Percentiles rank a stretch among this genome's conserved stretches.
phyloP scores from a whole-genome alignment of 176 grass and related monocot genomes.

The Puccinellia tenuiflora region DNA sequence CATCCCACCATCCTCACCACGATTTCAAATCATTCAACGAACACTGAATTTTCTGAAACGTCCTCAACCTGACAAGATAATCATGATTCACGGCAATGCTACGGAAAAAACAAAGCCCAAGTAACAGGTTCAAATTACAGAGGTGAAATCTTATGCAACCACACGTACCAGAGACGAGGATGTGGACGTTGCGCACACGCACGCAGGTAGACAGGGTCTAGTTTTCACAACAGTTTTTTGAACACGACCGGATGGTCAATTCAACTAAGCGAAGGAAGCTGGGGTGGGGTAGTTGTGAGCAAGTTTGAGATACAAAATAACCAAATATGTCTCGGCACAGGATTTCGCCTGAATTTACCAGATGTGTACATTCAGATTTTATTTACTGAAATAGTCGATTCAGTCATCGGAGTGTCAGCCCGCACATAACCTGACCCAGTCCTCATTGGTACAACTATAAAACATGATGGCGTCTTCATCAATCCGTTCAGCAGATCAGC shows the following conservation, averaged over 20 bases:
- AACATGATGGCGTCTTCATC: neutral
- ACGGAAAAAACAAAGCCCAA: neutral
- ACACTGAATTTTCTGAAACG: neutral
- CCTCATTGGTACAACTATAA: neutral
- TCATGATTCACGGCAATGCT: neutral
- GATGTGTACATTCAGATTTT: neutral
- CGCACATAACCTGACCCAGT: conserved; percentile 5
- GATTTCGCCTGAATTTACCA: neutral
- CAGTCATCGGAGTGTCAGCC: neutral
- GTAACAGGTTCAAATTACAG: neutral
- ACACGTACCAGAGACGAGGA: neutral
- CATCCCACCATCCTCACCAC: neutral
- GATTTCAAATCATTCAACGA: neutral
- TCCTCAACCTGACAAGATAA: neutral
- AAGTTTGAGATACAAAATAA: neutral
- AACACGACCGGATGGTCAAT: neutral
- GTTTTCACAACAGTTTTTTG: neutral
- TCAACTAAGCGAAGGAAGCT: neutral
- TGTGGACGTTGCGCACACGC: neutral
- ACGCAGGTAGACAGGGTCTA: neutral
- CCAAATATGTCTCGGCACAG: neutral
- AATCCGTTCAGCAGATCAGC: neutral
- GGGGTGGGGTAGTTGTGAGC: neutral
- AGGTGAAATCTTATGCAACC: neutral
- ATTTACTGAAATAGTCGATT: neutral